These are phyloP conservation scores for Asterochloris sp. DNA, from an alignment of 139 green algal species.

Conservation along the genomic window DNA sequence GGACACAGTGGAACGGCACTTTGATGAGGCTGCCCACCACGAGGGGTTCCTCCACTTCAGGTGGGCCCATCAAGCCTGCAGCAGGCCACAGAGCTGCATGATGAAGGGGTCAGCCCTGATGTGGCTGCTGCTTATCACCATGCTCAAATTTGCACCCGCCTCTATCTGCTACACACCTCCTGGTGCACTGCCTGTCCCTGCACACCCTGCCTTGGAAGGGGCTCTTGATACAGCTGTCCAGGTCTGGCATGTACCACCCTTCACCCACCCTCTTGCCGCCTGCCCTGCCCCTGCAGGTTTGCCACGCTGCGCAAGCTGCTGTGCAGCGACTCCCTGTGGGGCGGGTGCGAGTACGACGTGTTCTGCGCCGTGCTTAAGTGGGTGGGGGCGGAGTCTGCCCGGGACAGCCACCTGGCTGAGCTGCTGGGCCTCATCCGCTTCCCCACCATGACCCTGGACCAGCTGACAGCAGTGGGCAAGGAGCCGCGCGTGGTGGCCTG, in stretches of 20 bases:
- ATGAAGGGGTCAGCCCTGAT: not conserved
- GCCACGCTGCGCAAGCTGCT: constrained; percentile 11
- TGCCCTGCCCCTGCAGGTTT: constrained; percentile 2
- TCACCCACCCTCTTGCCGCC: too few relatives aligned
- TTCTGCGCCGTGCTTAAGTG: constrained; percentile 2
- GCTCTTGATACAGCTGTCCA: too few relatives aligned
- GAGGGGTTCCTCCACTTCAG: constrained; percentile 12
- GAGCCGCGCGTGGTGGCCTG: not conserved
- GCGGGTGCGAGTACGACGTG: constrained; percentile 7
- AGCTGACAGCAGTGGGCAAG: constrained; percentile 16
- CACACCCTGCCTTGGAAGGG: not conserved
- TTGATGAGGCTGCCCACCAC: constrained; percentile 13
- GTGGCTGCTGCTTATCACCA: not conserved
- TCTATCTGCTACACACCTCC: not conserved
- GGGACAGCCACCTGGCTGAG: not conserved
- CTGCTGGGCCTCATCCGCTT: constrained; percentile 12
- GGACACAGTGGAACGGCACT: constrained; percentile 17
- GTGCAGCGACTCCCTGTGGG: constrained; percentile 6
- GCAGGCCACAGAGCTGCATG: not conserved
- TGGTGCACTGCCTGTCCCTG: not conserved
- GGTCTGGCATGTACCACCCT: too few relatives aligned
- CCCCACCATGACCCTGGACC: constrained; percentile 12
- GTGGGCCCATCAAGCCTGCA: not conserved
- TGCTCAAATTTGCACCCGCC: not conserved
- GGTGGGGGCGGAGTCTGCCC: constrained; percentile 5